Base-by-base conservation (phyloP, 116 monocot genomes). In the Papilionanthe hybrid region DNA sequence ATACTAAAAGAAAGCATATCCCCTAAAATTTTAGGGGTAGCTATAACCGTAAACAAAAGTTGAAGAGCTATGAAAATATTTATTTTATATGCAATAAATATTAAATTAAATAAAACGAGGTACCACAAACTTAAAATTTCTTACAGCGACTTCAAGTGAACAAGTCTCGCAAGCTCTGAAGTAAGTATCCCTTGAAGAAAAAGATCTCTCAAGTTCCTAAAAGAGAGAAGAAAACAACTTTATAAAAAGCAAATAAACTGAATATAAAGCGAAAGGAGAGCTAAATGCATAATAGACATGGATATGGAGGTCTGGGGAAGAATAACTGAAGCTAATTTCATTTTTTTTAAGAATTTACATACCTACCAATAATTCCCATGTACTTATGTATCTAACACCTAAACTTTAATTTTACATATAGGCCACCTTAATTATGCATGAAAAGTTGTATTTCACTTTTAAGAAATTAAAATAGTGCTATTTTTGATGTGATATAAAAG, bases 151-250 rank as follows among this genome's bases (percentile, higher is more conserved):
- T 77, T 81, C 72, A 81, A 25, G 47, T 85, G 73, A 53, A 78
- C 18, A 22, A 85, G 85, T 27, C 30, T 86, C 58, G 77, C 86
- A 57, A 86, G 76, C 47, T 80, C 86, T 13, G 86, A 80, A 55
- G 82, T 43, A 17, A 86, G 69, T 58, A 47, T 80, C 28, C 86
- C 86, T 77, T 80, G 79, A 48, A 86, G 86, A 76, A 60, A 76
- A 77, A 79, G 82, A 82, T 86, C 65, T 50, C 72, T 82, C 76
- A 86, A 72, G 25, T 79, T 79, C 76, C 86, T 86, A 75, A 27
- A 82, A 82, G 19, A 73, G 55, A 17, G 32, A 68, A 15, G 32
- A 73, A 28, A 55, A 77, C 18, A 65, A 44, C 29, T 63, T 47
- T 30, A 23, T n/a, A 29, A 60, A 60, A 28, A n/a, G 19, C 37